A percentile compares a stretch with the other conserved stretches of the same genome.
Evolutionary conservation across 495 filamentous ascomycete species (phyloP).

Genomic region (Usnea hakonensis): DNA sequence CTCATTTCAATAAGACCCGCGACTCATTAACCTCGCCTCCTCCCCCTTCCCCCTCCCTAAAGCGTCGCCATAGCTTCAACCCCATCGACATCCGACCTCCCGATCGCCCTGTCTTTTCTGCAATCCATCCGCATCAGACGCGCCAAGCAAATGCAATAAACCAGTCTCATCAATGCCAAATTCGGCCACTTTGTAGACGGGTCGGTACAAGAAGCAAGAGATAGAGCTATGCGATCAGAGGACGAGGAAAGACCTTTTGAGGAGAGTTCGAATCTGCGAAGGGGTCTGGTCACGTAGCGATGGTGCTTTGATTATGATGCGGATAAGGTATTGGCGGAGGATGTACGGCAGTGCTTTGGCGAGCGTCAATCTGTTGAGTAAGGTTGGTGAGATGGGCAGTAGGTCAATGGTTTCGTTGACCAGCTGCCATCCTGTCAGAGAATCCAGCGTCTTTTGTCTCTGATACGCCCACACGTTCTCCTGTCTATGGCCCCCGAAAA

Average conservation of each 20-base stretch:
- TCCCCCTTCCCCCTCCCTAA: no score
- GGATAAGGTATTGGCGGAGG: slow-evolving; percentile 31
- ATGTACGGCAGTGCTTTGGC: slow-evolving; percentile 1
- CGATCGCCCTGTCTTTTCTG: slow-evolving; percentile 37
- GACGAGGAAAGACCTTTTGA: slow-evolving; percentile 18
- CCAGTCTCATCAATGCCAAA: slow-evolving; percentile 42
- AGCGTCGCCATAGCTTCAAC: slow-evolving; percentile 31
- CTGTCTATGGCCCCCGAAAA: no score
- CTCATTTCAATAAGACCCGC: no score
- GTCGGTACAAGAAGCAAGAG: slow-evolving; percentile 42
- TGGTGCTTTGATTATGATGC: slow-evolving; percentile 45
- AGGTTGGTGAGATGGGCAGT: no score
- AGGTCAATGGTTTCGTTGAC: no score
- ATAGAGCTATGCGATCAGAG: slow-evolving; percentile 37
- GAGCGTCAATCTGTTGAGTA: no score
- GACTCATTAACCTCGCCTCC: no score
- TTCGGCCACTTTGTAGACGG: slow-evolving; percentile 47
- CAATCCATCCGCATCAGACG: slow-evolving; percentile 40
- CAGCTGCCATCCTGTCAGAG: no score
- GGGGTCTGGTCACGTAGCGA: slow-evolving; percentile 37
- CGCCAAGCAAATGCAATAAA: slow-evolving; percentile 41
- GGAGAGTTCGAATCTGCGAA: slow-evolving; percentile 44
- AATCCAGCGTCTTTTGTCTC: no score
- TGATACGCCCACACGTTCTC: no score
- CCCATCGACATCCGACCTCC: slow-evolving; percentile 19